These are phyloP conservation scores for Lasiodiplodia gonubiensis DNA, from an alignment of 2,329 filamentous ascomycete genomes.

Conservation along the genomic window DNA sequence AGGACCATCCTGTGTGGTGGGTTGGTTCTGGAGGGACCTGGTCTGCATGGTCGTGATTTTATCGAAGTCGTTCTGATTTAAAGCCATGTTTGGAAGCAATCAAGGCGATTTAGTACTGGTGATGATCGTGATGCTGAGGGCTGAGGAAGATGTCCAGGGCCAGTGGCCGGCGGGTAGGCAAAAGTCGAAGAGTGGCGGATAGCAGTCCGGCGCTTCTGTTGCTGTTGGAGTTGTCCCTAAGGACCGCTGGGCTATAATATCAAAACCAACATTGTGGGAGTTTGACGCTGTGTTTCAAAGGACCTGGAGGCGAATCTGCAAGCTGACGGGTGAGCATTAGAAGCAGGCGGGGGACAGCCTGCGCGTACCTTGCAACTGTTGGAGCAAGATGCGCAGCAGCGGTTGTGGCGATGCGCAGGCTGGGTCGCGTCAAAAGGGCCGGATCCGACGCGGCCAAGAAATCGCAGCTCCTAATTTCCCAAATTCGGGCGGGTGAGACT, in stretches of 20 bases:
- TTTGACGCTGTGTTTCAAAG: slow-evolving; percentile 38
- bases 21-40: slow-evolving; percentile 35
- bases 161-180: slow-evolving; percentile 10
- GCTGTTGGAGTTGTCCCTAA: slow-evolving; percentile 40
- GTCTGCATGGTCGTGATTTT: slow-evolving; percentile 41
- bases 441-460: slow-evolving; percentile 22
- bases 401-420: slow-evolving; percentile 40
- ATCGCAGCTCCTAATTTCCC: slow-evolving; percentile 13
- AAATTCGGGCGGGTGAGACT: neutral
- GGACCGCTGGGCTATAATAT: slow-evolving; percentile 47
- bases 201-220: slow-evolving; percentile 23
- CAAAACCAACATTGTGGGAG: slow-evolving; percentile 42
- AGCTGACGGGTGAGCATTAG: slow-evolving; percentile 7
- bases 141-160: neutral
- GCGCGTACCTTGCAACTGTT: slow-evolving; percentile 40
- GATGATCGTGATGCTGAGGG: neutral
- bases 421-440: slow-evolving; percentile 31
- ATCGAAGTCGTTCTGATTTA: slow-evolving; percentile 41
- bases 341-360: slow-evolving; percentile 24
- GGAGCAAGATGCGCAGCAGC: slow-evolving; percentile 40
- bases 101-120: neutral
- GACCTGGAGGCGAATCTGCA: slow-evolving; percentile 30
- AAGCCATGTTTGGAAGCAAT: slow-evolving; percentile 37
- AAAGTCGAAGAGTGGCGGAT: slow-evolving; percentile 1
- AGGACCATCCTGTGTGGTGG: slow-evolving; percentile 33